Evolutionary conservation across 352 stramenopile species (phyloP).

Genomic region (Globisporangium barbulae): DNA sequence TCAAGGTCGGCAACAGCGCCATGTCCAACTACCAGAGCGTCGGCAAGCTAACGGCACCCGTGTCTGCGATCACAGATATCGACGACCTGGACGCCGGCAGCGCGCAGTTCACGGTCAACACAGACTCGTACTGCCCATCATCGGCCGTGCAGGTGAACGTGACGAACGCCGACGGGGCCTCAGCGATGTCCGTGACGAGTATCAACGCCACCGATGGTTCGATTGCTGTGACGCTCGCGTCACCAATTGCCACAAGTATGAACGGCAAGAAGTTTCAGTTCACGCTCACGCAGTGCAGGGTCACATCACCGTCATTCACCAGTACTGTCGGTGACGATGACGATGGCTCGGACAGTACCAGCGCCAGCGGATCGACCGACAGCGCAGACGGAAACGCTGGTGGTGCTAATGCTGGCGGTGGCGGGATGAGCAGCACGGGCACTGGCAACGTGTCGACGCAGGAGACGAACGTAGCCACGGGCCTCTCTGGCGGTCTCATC

Average conservation of each 20-base stretch:
- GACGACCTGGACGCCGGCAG: slow-evolving; percentile 30
- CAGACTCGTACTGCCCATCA: slow-evolving; percentile 35
- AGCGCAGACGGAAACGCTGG: slow-evolving; percentile 5
- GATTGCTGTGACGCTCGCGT: slow-evolving; percentile 34
- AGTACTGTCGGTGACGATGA: slow-evolving; percentile 17
- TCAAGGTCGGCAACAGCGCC: slow-evolving; percentile 49
- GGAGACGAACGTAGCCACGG: slow-evolving; percentile 38
- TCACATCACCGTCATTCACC: slow-evolving; percentile 23
- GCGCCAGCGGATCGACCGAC: slow-evolving; percentile 7
- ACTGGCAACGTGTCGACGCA: slow-evolving; percentile 41
- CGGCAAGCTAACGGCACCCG: slow-evolving; percentile 31
- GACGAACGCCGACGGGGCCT: slow-evolving; percentile 13
- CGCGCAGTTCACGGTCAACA: slow-evolving; percentile 34
- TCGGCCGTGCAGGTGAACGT: slow-evolving; percentile 37
- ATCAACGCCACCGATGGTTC: slow-evolving; percentile 37
- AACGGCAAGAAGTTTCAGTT: slow-evolving; percentile 30
- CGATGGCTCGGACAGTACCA: slow-evolving; percentile 12
- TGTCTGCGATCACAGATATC: slow-evolving; percentile 29
- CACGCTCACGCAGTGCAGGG: slow-evolving; percentile 50
- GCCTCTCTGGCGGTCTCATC: slow-evolving; percentile 66
- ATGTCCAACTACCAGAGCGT: slow-evolving; percentile 46
- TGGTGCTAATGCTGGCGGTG: not conserved
- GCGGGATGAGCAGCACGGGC: not conserved
- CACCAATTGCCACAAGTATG: slow-evolving; percentile 29
- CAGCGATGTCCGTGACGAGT: slow-evolving; percentile 7